Evolutionary conservation across 345 rosid species (phyloP).

Genomic region (Hypericum perforatum): DNA sequence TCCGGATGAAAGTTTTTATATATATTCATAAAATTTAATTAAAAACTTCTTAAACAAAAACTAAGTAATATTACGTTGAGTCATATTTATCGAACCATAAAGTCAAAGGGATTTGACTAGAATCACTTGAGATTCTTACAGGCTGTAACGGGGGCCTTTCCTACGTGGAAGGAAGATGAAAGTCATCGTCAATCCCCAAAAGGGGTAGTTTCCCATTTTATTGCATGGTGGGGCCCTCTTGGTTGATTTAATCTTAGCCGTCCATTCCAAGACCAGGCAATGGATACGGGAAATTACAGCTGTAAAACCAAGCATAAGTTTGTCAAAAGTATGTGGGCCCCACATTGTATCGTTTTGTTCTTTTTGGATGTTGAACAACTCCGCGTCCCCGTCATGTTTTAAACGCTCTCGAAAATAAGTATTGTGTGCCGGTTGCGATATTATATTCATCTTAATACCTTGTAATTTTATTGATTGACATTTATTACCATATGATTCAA

Average conservation of each 20-base stretch:
- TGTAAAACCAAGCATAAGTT: constrained; percentile 24
- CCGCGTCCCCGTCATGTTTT: constrained; percentile 39
- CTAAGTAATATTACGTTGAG: no score
- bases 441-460: no score
- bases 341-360: constrained; percentile 26
- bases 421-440: constrained; percentile 16
- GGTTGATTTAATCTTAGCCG: constrained; percentile 23
- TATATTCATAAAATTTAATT: no score
- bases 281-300: constrained; percentile 32
- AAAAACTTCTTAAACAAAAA: no score
- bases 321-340: constrained; percentile 31
- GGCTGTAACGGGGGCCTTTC: constrained; percentile 44
- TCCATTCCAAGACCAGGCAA: constrained; percentile 19
- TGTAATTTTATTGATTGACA: no score
- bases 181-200: constrained; percentile 14
- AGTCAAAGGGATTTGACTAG: constrained; percentile 34
- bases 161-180: constrained; percentile 30
- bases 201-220: constrained; percentile 8
- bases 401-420: constrained; percentile 22
- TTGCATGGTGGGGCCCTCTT: neutral
- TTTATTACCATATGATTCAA: no score
- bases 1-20: no score
- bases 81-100: constrained; percentile 2
- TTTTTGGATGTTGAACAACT: constrained; percentile 40
- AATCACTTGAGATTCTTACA: constrained; percentile 60